Percentiles rank a stretch among this genome's conserved stretches.
Conservation (phyloP, 2,329 filamentous ascomycete genomes). For the Zarea fungicola region DNA sequence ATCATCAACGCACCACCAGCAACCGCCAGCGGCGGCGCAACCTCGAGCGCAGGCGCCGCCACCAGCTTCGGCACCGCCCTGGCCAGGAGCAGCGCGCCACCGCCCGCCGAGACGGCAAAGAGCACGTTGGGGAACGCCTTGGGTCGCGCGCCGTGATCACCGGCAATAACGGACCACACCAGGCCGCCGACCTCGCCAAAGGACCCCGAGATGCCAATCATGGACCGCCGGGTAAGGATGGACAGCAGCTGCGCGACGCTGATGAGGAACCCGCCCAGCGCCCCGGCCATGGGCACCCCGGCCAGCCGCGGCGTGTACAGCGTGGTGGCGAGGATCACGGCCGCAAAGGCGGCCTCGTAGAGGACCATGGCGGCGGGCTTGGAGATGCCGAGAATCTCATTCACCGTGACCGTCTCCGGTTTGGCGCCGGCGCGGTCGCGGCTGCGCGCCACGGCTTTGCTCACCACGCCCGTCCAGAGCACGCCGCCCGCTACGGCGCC, state of each 20-base stretch:
- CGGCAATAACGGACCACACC: conserved; percentile 40
- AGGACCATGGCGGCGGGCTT: conserved; percentile 31
- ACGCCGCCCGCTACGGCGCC: conserved; percentile 54
- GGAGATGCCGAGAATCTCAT: conserved; percentile 37
- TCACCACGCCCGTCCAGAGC: conserved; percentile 42
- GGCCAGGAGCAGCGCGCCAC: conserved; percentile 39
- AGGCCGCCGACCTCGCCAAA: conserved; percentile 57
- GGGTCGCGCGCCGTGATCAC: conserved; percentile 16
- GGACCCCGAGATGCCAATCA: conserved; percentile 56
- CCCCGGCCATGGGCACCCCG: conserved; percentile 33
- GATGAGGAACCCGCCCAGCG: conserved; percentile 54
- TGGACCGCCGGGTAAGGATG: conserved; percentile 44
- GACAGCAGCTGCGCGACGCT: conserved; percentile 54
- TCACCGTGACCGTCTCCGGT: conserved; percentile 29
- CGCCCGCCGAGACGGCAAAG: conserved; percentile 48
- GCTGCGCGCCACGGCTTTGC: conserved; percentile 27
- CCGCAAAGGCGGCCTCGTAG: conserved; percentile 38
- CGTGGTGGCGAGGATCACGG: conserved; percentile 34
- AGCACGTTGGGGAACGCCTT: conserved; percentile 37
- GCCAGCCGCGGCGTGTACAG: conserved; percentile 27
- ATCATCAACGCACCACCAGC: conserved; percentile 53
- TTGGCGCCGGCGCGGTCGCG: conserved; percentile 22
- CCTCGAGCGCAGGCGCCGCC: conserved; percentile 21
- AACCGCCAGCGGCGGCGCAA: conserved; percentile 36
- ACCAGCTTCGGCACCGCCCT: conserved; percentile 27